Evolutionary conservation across 257 asterid genomes (phyloP).

Genomic region (Solanum megistacrolobum): DNA sequence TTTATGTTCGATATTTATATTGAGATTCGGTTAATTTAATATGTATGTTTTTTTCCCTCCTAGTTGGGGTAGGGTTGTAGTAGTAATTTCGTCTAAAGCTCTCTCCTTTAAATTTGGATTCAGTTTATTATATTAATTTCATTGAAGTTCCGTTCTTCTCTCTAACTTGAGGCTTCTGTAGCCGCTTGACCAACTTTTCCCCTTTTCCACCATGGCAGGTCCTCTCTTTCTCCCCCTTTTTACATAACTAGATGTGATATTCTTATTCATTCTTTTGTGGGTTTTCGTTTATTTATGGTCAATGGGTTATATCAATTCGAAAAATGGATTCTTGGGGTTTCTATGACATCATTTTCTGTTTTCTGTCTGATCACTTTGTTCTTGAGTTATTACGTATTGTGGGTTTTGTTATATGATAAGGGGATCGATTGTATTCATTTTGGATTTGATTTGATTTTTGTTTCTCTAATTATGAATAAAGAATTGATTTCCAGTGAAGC

Average conservation of each 20-base stretch:
- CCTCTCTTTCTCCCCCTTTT: neutral
- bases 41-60: too few species aligned
- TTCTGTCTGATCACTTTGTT: neutral
- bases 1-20: too few species aligned
- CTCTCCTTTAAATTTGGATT: neutral
- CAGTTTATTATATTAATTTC: too few species aligned
- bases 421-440: neutral
- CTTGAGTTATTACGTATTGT: neutral
- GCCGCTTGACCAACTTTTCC: neutral
- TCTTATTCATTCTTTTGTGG: neutral
- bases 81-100: neutral
- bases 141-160: neutral
- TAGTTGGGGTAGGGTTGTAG: neutral
- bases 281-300: neutral
- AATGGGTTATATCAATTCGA: neutral
- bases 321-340: neutral
- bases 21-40: rapidly evolving
- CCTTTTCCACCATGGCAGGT: constrained; percentile 10
- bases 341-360: neutral
- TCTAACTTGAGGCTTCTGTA: neutral
- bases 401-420: neutral
- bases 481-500: neutral
- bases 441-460: neutral
- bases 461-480: neutral
- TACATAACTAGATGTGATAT: neutral